Percentiles rank a stretch among this genome's conserved stretches.
These are phyloP conservation scores for Ramaria sp. DNA, from an alignment of 768 basidiomycete species.

Conservation along the genomic window DNA sequence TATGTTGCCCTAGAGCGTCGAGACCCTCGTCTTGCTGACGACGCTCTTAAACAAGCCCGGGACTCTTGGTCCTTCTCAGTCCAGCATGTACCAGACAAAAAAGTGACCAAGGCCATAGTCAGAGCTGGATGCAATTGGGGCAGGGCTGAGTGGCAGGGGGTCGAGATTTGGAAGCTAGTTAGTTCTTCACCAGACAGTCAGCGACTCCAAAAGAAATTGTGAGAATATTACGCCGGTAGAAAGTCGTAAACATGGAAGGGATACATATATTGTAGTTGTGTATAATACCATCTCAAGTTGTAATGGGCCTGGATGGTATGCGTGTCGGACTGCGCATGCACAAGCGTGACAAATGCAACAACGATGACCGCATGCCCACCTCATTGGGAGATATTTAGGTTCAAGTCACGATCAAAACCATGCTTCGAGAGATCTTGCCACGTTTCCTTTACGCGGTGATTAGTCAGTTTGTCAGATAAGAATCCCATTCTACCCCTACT, in stretches of 20 bases:
- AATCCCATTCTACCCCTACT: constrained; percentile 18
- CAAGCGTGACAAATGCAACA: constrained; percentile 29
- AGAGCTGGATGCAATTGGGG: constrained; percentile 50
- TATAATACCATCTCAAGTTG: too few relatives aligned
- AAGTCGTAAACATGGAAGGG: too few relatives aligned
- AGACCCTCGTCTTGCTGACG: constrained; percentile 55
- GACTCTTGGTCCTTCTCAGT: constrained; percentile 45
- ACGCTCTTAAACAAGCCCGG: constrained; percentile 44
- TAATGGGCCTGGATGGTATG: too few relatives aligned
- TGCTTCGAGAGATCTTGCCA: constrained; percentile 72
- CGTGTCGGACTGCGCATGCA: too few relatives aligned
- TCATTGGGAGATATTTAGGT: constrained; percentile 31
- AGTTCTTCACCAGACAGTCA: neutral
- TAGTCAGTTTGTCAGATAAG: neutral
- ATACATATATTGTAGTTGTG: too few relatives aligned
- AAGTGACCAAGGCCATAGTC: constrained; percentile 48
- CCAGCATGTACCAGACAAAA: constrained; percentile 45
- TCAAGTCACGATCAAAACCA: constrained; percentile 61
- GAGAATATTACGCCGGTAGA: too few relatives aligned
- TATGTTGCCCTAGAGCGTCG: constrained; percentile 67
- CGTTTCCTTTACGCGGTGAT: constrained; percentile 32
- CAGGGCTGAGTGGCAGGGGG: constrained; percentile 64
- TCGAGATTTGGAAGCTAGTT: constrained; percentile 69
- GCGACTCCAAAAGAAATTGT: too few relatives aligned
- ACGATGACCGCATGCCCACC: too few relatives aligned